These are phyloP conservation scores for Eutrema japonicum DNA, from an alignment of 345 rosid genomes.

Conservation along the genomic window DNA sequence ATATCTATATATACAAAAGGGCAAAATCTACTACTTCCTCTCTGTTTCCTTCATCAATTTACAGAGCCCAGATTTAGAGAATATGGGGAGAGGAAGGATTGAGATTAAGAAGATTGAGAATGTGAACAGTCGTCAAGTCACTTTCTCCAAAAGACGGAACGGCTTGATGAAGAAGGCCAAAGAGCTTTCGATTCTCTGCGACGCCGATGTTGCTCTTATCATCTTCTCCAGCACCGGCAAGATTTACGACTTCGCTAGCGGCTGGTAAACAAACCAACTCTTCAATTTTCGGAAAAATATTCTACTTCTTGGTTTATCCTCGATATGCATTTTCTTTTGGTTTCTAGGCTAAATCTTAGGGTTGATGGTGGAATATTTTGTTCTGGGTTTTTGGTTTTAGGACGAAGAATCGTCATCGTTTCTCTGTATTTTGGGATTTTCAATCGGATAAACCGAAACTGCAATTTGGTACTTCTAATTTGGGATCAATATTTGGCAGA, in stretches of 20 bases:
- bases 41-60: slow-evolving; percentile 9
- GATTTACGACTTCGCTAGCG: slow-evolving; percentile 75
- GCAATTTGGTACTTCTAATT: not conserved
- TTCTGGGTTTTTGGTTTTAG: slow-evolving; percentile 19
- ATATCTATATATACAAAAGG: not conserved
- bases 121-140: slow-evolving; percentile 95
- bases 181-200: slow-evolving; percentile 88
- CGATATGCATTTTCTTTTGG: not conserved
- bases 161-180: slow-evolving; percentile 88
- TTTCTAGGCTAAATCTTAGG: slow-evolving; percentile 3
- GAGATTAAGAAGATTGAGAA: slow-evolving; percentile 95
- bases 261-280: slow-evolving; percentile 52
- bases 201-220: slow-evolving; percentile 88
- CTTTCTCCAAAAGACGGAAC: slow-evolving; percentile 86
- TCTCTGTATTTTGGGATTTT: slow-evolving; percentile 10
- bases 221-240: slow-evolving; percentile 92
- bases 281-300: not conserved
- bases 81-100: slow-evolving; percentile 90
- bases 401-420: slow-evolving; percentile 1
- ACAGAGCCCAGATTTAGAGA: slow-evolving; percentile 25
- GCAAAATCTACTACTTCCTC: slow-evolving; percentile 30
- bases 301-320: not conserved
- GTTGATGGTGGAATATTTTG: not conserved
- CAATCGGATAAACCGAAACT: slow-evolving; percentile 23
- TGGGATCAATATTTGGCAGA: not conserved